Conservation (phyloP, 768 basidiomycete species). For the Cantharellus cinnabarinus region DNA sequence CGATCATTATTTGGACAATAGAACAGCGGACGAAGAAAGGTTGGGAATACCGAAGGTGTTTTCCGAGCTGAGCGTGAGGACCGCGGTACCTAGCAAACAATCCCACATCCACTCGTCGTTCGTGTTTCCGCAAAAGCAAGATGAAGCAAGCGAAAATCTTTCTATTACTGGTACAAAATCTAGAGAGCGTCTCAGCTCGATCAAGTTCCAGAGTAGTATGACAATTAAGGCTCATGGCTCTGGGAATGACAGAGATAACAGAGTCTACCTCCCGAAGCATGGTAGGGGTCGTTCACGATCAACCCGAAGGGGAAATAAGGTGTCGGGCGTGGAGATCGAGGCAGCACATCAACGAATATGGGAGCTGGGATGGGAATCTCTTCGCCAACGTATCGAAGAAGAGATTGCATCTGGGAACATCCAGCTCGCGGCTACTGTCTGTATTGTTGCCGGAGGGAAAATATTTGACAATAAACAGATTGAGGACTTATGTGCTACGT, state of each 20-base stretch:
- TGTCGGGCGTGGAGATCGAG: background rate
- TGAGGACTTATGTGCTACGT: slow-evolving; percentile 40
- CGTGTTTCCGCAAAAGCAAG: background rate
- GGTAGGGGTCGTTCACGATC: background rate
- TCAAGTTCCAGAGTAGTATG: background rate
- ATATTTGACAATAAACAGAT: slow-evolving; percentile 10
- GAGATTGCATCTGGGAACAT: slow-evolving; percentile 2
- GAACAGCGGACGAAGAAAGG: too few relatives aligned
- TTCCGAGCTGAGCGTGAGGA: background rate
- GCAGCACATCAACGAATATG: slow-evolving; percentile 2
- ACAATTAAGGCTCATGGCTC: background rate
- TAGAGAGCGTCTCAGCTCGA: too few relatives aligned
- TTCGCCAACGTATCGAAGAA: slow-evolving; percentile 1
- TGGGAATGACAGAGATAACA: background rate
- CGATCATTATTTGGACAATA: too few relatives aligned
- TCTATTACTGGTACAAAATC: too few relatives aligned
- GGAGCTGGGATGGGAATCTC: slow-evolving; percentile 1
- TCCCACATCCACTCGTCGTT: background rate
- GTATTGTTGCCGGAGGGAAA: slow-evolving; percentile 17
- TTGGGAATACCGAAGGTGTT: background rate
- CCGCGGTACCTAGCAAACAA: background rate
- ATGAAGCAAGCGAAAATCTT: background rate
- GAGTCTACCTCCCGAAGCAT: too few relatives aligned
- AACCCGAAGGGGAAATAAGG: background rate
- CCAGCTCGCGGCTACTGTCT: slow-evolving; percentile 15